Evolutionary conservation across 257 asterid genomes (phyloP), one percentile per base, ranked within the genome.

Genomic region (Rubia yunnanensis): DNA sequence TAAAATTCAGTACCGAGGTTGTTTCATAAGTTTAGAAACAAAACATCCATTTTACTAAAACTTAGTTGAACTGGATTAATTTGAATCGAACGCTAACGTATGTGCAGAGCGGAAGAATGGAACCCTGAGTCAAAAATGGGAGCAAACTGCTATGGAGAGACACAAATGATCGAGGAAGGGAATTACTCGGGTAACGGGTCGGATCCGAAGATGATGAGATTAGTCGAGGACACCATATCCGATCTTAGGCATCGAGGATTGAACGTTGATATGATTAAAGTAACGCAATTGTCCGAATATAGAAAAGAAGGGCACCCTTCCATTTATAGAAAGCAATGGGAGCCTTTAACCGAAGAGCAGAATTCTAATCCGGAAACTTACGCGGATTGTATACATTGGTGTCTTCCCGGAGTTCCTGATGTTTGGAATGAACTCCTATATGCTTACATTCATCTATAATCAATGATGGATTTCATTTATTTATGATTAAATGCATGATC

Each of bases 391-490:
- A 82, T 84, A 61, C 98, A 91, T 75, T 91, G 95, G 98, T 91
- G 98, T 66, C 95, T 91, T 49, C 96, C 98, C 0, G 98, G 98
- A 65, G 94, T 91, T 23, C 98, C 98, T 11, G 96, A 91, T 66
- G 85, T 84, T n/a, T 88, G 96, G 98, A 91, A 91, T 50, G 79
- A 91, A 66, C 87, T 91, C 38, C 77, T 88, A 52, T 86, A 82
- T 66, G 85, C 96, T 59, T 74, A 70, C 26, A 82, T 74, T 68
- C 26, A 82, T 59, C 44, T 28, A 30, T 17, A 31, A 59, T 31
- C 9, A 35, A 15, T 18, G 64, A 30, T 14, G 7, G 6, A 56
- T 56, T 3, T 41, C 49, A 32, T 2, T 32, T 32, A 32, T 2
- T 32, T 32, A 32, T 6, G n/a, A n/a, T n/a, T n/a, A 32, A 32